Percentiles rank a stretch among this genome's conserved stretches.
phyloP scores from a whole-genome alignment of 1,139 yeast species.

The Yamadazyma trypodendri region DNA sequence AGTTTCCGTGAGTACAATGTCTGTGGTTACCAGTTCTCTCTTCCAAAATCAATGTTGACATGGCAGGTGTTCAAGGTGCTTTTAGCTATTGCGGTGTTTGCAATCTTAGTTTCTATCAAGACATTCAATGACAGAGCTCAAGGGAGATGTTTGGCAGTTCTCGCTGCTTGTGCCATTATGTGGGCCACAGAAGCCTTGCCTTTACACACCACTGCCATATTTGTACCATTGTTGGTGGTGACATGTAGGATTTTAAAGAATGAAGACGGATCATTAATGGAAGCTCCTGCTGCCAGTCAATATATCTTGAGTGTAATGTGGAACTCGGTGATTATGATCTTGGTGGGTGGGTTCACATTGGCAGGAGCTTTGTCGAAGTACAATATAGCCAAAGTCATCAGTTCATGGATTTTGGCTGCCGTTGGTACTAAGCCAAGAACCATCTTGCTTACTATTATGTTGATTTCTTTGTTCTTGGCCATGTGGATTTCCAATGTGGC shows the following conservation, averaged over 20 bases:
- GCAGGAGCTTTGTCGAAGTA: conserved; percentile 74
- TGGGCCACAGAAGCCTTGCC: conserved; percentile 87
- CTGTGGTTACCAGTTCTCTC: conserved; percentile 18
- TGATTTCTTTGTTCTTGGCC: conserved; percentile 64
- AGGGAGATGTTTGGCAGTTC: conserved; percentile 75
- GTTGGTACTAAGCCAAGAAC: conserved; percentile 70
- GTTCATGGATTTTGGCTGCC: conserved; percentile 60
- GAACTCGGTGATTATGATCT: conserved; percentile 69
- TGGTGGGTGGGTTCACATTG: conserved; percentile 70
- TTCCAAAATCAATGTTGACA: conserved; percentile 32
- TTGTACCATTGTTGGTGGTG: conserved; percentile 60
- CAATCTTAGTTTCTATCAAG: conserved; percentile 49
- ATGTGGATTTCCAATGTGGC: conserved; percentile 85
- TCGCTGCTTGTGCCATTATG: conserved; percentile 72
- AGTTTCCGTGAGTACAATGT: conserved; percentile 12
- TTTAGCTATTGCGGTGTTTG: conserved; percentile 43
- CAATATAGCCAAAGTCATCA: conserved; percentile 64
- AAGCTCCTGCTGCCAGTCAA: conserved; percentile 53
- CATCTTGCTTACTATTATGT: conserved; percentile 63
- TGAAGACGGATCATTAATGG: conserved; percentile 54
- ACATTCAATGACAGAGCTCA: conserved; percentile 71
- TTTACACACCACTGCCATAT: conserved; percentile 61
- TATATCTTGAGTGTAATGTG: conserved; percentile 63
- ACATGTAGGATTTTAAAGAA: conserved; percentile 56
- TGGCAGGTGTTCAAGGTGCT: conserved; percentile 45